Evolutionary conservation across 352 stramenopile species (phyloP), one percentile per base, ranked within the genome.

Genomic region (Pythium utonaiense): DNA sequence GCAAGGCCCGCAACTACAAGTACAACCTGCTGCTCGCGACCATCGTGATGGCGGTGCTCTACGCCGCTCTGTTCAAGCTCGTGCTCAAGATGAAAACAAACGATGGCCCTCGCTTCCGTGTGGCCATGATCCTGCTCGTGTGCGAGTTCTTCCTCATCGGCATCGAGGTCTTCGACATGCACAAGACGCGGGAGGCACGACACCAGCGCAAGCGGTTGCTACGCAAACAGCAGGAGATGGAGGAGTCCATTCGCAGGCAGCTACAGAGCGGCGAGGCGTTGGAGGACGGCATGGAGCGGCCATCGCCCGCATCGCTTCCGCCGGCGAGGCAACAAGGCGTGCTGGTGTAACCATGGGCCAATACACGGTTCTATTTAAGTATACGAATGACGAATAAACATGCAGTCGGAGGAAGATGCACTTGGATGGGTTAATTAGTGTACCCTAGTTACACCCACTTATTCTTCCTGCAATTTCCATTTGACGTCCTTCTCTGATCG

Each of bases 1-100:
- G 82, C 57, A 88, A 88, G 60, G 73, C 79, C 34, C 79, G 77
- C 50, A 88, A 91, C 67, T 91, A 88, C 73, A 86, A 86, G 60
- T 91, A 91, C 76, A 91, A 91, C 58, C 66, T 91, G 49, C 79
- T 91, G 66, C 70, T 88, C 55, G 68, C 72, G 27, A 86, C 78
- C 9, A 66, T 91, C 30, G 60, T 80, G 17, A 62, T 77, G 14
- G 75, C 79, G 10, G 40, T 78, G 13, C 62, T 82, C 54, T 91
- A 91, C 61, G 74, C 58, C n/a, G 14, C 71, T 13, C 60, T 89
- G 24, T 70, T 91, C 42, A 75, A 75, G 41, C 51, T 71, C 1
- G 67, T 78, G 53, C 76, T 91, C 45, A 77, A 80, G 51, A 86
- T 91, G 74, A 71, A 73, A 33, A 51, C 87, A 3, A 78, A 83